Conservation (phyloP, 2,329 filamentous ascomycete species). For the Calonectria honghensis region DNA sequence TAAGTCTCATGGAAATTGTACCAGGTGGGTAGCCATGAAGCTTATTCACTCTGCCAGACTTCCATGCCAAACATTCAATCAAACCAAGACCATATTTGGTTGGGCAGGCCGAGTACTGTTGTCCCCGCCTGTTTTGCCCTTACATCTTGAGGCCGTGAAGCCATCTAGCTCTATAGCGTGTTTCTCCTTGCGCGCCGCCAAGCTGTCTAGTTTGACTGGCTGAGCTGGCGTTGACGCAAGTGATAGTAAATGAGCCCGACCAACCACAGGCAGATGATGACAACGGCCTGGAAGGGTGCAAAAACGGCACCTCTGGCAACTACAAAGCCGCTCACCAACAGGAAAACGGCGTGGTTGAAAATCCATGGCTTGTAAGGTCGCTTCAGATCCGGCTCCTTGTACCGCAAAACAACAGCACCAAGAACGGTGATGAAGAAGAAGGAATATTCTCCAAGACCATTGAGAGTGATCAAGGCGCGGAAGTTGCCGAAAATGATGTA, state of each 20-base stretch:
- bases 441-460: constrained; percentile 75
- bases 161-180: not conserved
- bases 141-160: not conserved
- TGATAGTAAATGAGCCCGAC: constrained; percentile 68
- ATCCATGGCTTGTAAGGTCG: constrained; percentile 74
- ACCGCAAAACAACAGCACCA: constrained; percentile 74
- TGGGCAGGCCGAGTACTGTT: not conserved
- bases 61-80: not conserved
- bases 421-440: constrained; percentile 79
- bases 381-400: constrained; percentile 71
- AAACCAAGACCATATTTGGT: not conserved
- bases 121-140: not conserved
- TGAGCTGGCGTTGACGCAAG: constrained; percentile 31
- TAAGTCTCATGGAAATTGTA: not conserved
- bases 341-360: constrained; percentile 71
- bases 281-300: constrained; percentile 71
- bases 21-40: not conserved
- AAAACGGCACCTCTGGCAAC: constrained; percentile 76
- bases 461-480: constrained; percentile 76
- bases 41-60: not conserved
- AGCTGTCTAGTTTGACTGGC: not conserved
- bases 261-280: constrained; percentile 71
- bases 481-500: constrained; percentile 79
- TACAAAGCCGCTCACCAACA: constrained; percentile 76
- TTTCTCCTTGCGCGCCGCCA: not conserved